phyloP scores from a whole-genome alignment of 1,284 basidiomycete species.

The Tilletia indica region DNA sequence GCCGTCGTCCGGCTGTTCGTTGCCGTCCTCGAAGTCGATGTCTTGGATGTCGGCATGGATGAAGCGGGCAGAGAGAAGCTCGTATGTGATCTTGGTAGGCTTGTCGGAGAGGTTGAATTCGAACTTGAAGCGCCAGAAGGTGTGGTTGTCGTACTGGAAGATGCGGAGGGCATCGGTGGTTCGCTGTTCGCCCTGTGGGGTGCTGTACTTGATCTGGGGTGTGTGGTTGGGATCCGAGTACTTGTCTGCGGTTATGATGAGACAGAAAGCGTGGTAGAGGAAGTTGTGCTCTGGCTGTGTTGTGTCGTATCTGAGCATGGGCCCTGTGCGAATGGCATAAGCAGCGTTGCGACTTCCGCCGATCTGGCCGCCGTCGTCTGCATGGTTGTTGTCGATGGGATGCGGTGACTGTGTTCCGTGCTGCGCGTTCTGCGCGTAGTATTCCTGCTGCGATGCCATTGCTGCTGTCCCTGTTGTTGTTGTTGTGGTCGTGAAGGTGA shows the following conservation, averaged over 20 bases:
- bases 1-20: slow-evolving; percentile 1
- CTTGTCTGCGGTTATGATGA: slow-evolving; percentile 64
- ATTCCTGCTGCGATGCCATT: too few species aligned
- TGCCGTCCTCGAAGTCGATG: slow-evolving; percentile 15
- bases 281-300: slow-evolving; percentile 65
- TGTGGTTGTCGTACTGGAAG: slow-evolving; percentile 73
- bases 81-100: slow-evolving; percentile 31
- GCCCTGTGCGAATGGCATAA: slow-evolving; percentile 60
- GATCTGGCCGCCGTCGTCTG: background rate
- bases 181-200: background rate
- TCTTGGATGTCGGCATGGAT: background rate
- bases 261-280: slow-evolving; percentile 68
- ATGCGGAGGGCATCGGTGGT: slow-evolving; percentile 67
- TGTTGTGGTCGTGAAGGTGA: too few species aligned
- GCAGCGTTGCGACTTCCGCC: background rate
- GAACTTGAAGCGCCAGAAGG: slow-evolving; percentile 92
- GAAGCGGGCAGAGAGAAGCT: slow-evolving; percentile 7
- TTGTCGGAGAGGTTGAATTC: slow-evolving; percentile 70
- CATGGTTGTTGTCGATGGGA: background rate
- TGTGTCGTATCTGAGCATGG: slow-evolving; percentile 86
- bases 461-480: too few species aligned
- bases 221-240: slow-evolving; percentile 61
- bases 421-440: too few species aligned
- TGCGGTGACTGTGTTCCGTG: too few species aligned
- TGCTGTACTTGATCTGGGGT: slow-evolving; percentile 10